Evolutionary conservation across 768 basidiomycete species (phyloP), one percentile per base, ranked within the genome.

Genomic region (Mrakia blollopis): DNA sequence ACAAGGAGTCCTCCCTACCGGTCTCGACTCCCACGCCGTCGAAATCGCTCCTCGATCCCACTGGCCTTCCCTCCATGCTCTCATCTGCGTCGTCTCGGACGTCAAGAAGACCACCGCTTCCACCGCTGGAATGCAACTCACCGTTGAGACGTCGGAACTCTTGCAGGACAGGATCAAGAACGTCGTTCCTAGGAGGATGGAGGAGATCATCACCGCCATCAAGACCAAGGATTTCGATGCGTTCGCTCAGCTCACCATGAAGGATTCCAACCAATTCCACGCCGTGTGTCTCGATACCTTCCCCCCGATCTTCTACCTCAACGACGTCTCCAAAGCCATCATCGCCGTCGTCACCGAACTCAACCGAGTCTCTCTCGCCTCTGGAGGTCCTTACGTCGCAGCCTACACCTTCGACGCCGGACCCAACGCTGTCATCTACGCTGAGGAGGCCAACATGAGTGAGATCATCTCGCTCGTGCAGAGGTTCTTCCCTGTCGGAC

Each of bases 361-460:
- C 86, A 99, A 99, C 85, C 89, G 95, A 28, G 86, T 92, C 30
- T 86, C 89, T 1, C 84, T 91, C 50, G 89, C 85, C 76, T 84
- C 78, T 82, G 88, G 83, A 65, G 86, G 86, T 2, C 88, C 88
- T 72, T 86, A 89, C 83, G 89, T 92, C 81, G 97, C 94, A 0
- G 97, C 96, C 60, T 99, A 99, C 85, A 99, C 97, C n/a, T 98
- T 91, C 82, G 97, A 99, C 81, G 97, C 97, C 0, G 97, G 97
- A 44, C 97, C 97, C 21, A 99, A 99, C 84, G 95, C 95, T 2
- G 97, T 99, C 83, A 93, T 99, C 81, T 99, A 98, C 85, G 88
- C 94, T 0, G 87, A 88, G 6, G 86, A 90, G 80, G 87, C 89
- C 81, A 89, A 95, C 84, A 85, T 97, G 81, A 88, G 87, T 79